Conservation (phyloP, 1,139 yeast species). For the Pichia sorboxylosa region DNA sequence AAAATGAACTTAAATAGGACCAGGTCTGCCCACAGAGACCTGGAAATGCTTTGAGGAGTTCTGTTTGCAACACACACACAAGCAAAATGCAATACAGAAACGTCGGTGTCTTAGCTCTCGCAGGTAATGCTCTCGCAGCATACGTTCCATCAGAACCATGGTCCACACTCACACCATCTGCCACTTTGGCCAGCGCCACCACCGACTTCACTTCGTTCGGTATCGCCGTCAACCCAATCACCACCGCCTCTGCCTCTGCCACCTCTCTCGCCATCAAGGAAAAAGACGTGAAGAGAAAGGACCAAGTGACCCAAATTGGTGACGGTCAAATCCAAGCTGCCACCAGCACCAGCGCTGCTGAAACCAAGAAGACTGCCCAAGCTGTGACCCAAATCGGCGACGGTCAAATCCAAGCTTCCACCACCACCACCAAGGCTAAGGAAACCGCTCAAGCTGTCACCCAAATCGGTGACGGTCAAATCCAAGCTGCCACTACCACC, state of each 20-base stretch:
- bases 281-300: conserved; percentile 20
- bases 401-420: conserved; percentile 25
- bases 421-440: conserved; percentile 10
- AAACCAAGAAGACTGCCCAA: conserved; percentile 21
- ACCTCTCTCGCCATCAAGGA: conserved; percentile 19
- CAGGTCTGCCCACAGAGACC: too few species aligned
- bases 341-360: conserved; percentile 14
- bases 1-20: too few species aligned
- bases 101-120: conserved; percentile 26
- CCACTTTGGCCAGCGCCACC: conserved; percentile 44
- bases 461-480: conserved; percentile 37
- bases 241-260: conserved; percentile 24
- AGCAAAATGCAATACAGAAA: conserved; percentile 22
- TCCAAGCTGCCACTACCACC: conserved; percentile 29
- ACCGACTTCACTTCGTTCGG: conserved; percentile 61
- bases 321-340: conserved; percentile 23
- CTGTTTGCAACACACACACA: not conserved
- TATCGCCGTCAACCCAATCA: conserved; percentile 50
- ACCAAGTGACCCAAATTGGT: conserved; percentile 17
- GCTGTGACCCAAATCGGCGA: conserved; percentile 33
- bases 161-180: conserved; percentile 58
- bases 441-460: conserved; percentile 19
- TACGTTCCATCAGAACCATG: conserved; percentile 62
- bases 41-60: too few species aligned
- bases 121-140: conserved; percentile 47